These are phyloP conservation scores for Epichloe bromicola DNA, from an alignment of 2,329 filamentous ascomycete species.

Conservation along the genomic window DNA sequence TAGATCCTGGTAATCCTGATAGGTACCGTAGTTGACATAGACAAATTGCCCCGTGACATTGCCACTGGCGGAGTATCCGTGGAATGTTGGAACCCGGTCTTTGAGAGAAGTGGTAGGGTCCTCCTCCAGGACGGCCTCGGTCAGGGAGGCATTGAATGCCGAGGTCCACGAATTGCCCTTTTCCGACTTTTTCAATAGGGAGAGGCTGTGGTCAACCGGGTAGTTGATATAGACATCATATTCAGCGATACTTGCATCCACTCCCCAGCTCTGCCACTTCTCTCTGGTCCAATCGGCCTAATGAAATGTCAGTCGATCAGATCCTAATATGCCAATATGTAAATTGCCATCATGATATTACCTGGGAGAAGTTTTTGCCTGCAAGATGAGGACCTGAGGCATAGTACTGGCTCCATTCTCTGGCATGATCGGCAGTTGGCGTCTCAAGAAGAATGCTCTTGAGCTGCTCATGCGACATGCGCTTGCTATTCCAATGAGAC, in stretches of 20 bases:
- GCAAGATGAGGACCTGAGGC: slow-evolving; percentile 63
- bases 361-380: slow-evolving; percentile 64
- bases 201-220: slow-evolving; percentile 56
- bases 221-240: slow-evolving; percentile 75
- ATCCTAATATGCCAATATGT: not conserved
- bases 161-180: slow-evolving; percentile 39
- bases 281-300: slow-evolving; percentile 63
- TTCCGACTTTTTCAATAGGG: slow-evolving; percentile 39
- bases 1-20: slow-evolving; percentile 73
- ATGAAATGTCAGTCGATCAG: slow-evolving; percentile 3
- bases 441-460: slow-evolving; percentile 44
- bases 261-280: slow-evolving; percentile 58
- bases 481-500: slow-evolving; percentile 14
- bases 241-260: slow-evolving; percentile 48
- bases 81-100: slow-evolving; percentile 75
- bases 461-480: slow-evolving; percentile 34
- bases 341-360: slow-evolving; percentile 9
- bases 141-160: slow-evolving; percentile 65
- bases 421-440: slow-evolving; percentile 41
- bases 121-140: slow-evolving; percentile 73
- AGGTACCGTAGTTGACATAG: slow-evolving; percentile 86
- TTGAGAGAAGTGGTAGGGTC: slow-evolving; percentile 64
- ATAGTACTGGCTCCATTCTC: slow-evolving; percentile 69
- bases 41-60: slow-evolving; percentile 83
- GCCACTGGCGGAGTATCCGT: slow-evolving; percentile 84